Conservation (phyloP, 1,284 basidiomycete genomes). For the Xanthoconium separans region DNA sequence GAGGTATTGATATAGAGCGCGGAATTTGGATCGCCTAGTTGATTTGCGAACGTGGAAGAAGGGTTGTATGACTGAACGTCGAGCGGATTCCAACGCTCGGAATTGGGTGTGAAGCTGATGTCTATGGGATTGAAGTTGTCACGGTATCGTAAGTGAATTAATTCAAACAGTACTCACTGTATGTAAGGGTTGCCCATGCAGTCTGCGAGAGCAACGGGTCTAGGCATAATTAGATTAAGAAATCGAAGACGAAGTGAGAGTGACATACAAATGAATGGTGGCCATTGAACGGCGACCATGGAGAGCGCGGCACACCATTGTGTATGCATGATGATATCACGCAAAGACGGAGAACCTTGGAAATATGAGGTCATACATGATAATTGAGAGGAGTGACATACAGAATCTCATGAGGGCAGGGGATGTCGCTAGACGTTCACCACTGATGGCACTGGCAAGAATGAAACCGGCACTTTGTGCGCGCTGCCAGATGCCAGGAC, state of each 20-base stretch:
- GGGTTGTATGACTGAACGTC: slow-evolving; percentile 59
- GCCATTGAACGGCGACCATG: slow-evolving; percentile 96
- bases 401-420: slow-evolving; percentile 89
- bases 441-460: slow-evolving; percentile 89
- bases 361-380: slow-evolving; percentile 15
- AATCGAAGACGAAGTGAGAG: slow-evolving; percentile 1
- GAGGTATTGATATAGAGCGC: slow-evolving; percentile 75
- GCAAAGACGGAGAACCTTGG: slow-evolving; percentile 85
- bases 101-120: slow-evolving; percentile 55
- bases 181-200: slow-evolving; percentile 84
- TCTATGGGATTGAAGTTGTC: slow-evolving; percentile 49
- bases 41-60: slow-evolving; percentile 64
- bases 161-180: slow-evolving; percentile 57
- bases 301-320: slow-evolving; percentile 86
- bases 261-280: slow-evolving; percentile 80
- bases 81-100: slow-evolving; percentile 65
- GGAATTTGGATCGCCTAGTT: slow-evolving; percentile 68
- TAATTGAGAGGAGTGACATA: slow-evolving; percentile 40
- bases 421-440: slow-evolving; percentile 81
- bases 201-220: slow-evolving; percentile 86
- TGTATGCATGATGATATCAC: slow-evolving; percentile 91
- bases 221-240: slow-evolving; percentile 34
- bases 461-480: slow-evolving; percentile 84
- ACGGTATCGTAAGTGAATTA: slow-evolving; percentile 6
- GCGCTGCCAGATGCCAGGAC: slow-evolving; percentile 60